Evolutionary conservation across 495 filamentous ascomycete species (phyloP).

Genomic region (Neurospora sp.): DNA sequence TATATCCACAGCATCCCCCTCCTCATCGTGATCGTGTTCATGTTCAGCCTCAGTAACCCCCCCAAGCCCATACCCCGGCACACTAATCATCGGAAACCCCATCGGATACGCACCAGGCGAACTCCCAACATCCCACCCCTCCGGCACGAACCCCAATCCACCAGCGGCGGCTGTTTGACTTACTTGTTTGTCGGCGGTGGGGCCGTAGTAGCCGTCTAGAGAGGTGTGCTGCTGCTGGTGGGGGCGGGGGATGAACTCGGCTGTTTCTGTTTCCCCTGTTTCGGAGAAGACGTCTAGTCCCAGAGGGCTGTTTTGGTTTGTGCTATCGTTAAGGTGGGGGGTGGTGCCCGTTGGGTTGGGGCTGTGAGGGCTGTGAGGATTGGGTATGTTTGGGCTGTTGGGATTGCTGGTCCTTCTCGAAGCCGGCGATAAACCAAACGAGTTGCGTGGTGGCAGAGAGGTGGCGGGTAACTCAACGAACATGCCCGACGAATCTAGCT

Average conservation of each 20-base stretch:
- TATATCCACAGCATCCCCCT: too few relatives aligned
- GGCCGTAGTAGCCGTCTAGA: not conserved
- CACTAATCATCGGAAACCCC: not conserved
- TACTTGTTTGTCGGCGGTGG: not conserved
- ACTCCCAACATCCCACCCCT: not conserved
- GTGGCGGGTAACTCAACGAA: constrained; percentile 12
- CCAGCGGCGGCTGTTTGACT: not conserved
- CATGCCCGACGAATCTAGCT: constrained; percentile 17
- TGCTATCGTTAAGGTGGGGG: too few relatives aligned
- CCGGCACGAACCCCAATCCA: not conserved
- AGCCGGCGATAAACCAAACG: not conserved
- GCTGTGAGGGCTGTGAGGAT: fast-evolving
- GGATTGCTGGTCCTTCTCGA: not conserved
- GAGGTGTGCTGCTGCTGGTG: not conserved
- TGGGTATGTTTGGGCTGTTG: too few relatives aligned
- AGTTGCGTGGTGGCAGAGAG: not conserved
- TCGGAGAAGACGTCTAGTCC: not conserved
- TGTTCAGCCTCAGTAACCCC: not conserved
- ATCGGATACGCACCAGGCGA: not conserved
- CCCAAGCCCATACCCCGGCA: not conserved
- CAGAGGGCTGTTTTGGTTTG: not conserved
- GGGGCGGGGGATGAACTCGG: too few relatives aligned
- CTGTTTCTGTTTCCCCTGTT: not conserved
- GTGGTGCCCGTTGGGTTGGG: not conserved
- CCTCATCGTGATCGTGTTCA: too few relatives aligned